A percentile compares a stretch with the other conserved stretches of the same genome.
Conservation (phyloP, 768 basidiomycete genomes). For the Xerocomellus dryophilus region DNA sequence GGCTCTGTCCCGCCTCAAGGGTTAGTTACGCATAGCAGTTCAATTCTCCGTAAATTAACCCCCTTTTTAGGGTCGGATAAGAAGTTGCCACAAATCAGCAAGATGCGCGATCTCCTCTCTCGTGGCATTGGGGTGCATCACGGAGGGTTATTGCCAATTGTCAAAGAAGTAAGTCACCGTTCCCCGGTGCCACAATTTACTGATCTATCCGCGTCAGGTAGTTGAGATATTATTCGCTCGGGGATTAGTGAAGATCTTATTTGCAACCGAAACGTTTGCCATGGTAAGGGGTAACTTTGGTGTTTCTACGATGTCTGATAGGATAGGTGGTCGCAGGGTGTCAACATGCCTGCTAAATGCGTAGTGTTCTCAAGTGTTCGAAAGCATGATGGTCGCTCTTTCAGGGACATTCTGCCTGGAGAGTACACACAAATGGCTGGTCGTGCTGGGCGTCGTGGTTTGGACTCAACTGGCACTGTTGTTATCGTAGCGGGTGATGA, state of each 20-base stretch:
- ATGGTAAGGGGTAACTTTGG: slow-evolving; percentile 60
- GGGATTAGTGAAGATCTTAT: slow-evolving; percentile 92
- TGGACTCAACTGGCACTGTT: slow-evolving; percentile 94
- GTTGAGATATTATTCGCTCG: slow-evolving; percentile 96
- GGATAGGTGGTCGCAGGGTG: slow-evolving; percentile 57
- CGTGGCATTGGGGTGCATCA: slow-evolving; percentile 98
- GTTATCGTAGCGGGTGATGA: slow-evolving; percentile 83
- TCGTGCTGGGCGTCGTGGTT: slow-evolving; percentile 91
- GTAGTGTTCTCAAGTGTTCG: slow-evolving; percentile 94
- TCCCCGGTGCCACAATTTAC: background rate
- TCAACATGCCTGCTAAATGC: slow-evolving; percentile 98
- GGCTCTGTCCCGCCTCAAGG: slow-evolving; percentile 87
- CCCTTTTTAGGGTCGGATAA: slow-evolving; percentile 72
- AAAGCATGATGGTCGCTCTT: slow-evolving; percentile 92
- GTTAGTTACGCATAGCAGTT: slow-evolving; percentile 37
- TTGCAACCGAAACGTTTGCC: slow-evolving; percentile 98
- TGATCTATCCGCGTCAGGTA: slow-evolving; percentile 48
- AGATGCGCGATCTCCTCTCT: slow-evolving; percentile 85
- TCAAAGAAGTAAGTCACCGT: slow-evolving; percentile 77
- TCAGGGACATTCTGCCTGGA: slow-evolving; percentile 86
- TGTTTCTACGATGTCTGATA: slow-evolving; percentile 10
- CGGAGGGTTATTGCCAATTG: slow-evolving; percentile 91
- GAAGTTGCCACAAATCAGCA: slow-evolving; percentile 86
- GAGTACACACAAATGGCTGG: slow-evolving; percentile 99
- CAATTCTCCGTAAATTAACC: slow-evolving; percentile 1